These are phyloP conservation scores for Buxus sempervirens DNA, from an alignment of 164 flowering plant genomes.

Conservation along the genomic window DNA sequence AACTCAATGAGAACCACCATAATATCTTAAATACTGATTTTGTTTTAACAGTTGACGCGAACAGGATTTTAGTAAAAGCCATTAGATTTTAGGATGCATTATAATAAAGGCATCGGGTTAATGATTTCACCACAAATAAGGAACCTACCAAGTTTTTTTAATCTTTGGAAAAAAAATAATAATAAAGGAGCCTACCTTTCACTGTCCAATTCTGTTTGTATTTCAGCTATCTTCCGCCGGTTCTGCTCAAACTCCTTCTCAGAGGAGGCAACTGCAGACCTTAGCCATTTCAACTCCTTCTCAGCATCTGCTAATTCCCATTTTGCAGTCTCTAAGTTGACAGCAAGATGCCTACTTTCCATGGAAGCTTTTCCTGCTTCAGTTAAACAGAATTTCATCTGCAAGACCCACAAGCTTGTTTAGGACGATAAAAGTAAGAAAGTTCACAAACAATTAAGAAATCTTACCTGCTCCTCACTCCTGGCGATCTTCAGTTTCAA, in stretches of 20 bases:
- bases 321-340: constrained; percentile 60
- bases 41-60: too few species aligned
- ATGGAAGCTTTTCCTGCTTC: constrained; percentile 55
- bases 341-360: constrained; percentile 61
- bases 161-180: too few species aligned
- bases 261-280: constrained; percentile 59
- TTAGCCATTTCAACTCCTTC: constrained; percentile 89
- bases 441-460: constrained; percentile 1
- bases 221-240: constrained; percentile 48
- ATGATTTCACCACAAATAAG: too few species aligned
- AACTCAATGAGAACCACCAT: neutral
- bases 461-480: constrained; percentile 74
- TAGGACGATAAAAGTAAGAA: neutral
- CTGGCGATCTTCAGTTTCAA: constrained; percentile 46
- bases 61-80: too few species aligned
- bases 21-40: neutral
- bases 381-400: constrained; percentile 58
- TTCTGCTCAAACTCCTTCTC: constrained; percentile 89
- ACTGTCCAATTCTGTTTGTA: constrained; percentile 44
- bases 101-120: too few species aligned
- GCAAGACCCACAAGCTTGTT: constrained; percentile 23
- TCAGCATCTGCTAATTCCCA: constrained; percentile 84
- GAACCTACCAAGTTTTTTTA: too few species aligned
- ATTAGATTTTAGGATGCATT: constrained; percentile 1
- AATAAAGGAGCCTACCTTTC: constrained; percentile 54